Base-by-base conservation (phyloP, 345 rosid genomes). In the Salix arbutifolia region DNA sequence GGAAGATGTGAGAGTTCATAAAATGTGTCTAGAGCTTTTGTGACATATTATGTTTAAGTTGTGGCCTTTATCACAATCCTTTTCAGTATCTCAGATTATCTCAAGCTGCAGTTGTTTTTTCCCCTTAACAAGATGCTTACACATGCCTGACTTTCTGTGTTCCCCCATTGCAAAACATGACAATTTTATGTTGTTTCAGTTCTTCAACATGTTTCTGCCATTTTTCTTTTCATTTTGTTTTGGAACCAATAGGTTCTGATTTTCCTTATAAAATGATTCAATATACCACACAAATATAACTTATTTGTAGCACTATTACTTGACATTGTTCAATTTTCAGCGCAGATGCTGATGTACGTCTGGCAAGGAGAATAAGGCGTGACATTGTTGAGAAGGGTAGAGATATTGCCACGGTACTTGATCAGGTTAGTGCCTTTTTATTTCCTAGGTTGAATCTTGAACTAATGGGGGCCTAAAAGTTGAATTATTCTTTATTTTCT, bases 341-440 rank as follows among this genome's bases (percentile, higher is more conserved):
- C 68, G 91, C 93, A 96, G 99, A 96, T 90, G 93, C 99, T 85
- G 99, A 96, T 86, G 99, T 96, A 74, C 97, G 98, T 66, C 83
- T 96, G 87, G 98, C 97, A 68, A 91, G 99, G 89, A 91, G 98
- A 85, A 96, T 96, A 83, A 87, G 90, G 85, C 89, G 97, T 80
- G 98, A 93, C 88, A 96, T 96, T 61, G 92, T 82, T 67, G 92
- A 91, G 80, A 93, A 93, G 84, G 89, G 91, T 76, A 89, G 97
- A 88, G 97, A 93, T 85, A 91, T 96, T 28, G 93, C 89, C 77
- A 64, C 89, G 18, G 97, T 96, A 64, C 97, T 96, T 80, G 99
- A 96, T 86, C 97, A 96, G 97, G 99, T 96, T 70, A 72, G 85
- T 65, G 31, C 28, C 21, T 79, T 64, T 80, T 7, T 18, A 52